Evolutionary conservation across 2,329 filamentous ascomycete species (phyloP).

Genomic region (Colletotrichum spinosum): DNA sequence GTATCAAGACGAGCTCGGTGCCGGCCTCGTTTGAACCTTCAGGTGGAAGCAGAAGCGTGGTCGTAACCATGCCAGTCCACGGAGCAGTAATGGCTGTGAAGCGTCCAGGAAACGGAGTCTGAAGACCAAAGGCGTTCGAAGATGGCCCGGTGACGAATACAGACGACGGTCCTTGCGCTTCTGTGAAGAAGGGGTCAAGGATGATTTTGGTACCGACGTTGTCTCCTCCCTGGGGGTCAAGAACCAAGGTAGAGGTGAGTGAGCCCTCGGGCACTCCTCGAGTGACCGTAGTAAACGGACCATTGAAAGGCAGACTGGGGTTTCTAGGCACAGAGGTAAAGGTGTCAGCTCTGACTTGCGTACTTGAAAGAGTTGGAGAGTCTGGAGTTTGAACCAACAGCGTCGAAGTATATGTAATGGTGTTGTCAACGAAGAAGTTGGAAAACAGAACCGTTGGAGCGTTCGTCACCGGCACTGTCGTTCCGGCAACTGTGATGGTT

Average conservation of each 20-base stretch:
- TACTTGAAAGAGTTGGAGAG: accelerated
- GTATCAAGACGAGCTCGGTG: conserved; percentile 5
- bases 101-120: neutral
- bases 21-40: neutral
- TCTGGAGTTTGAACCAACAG: conserved; percentile 1
- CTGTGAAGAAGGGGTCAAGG: neutral
- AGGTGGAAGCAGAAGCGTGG: neutral
- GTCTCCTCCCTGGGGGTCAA: neutral
- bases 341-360: neutral
- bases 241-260: neutral
- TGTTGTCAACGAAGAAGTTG: conserved; percentile 18
- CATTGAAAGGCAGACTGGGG: neutral
- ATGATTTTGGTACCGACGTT: neutral
- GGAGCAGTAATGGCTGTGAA: conserved; percentile 1
- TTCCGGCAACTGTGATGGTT: conserved; percentile 17
- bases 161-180: neutral
- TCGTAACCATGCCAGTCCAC: neutral
- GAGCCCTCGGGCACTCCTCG: conserved; percentile 1
- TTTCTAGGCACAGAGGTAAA: neutral
- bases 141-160: neutral
- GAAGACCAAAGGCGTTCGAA: neutral
- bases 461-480: conserved; percentile 14
- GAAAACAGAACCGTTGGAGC: conserved; percentile 21
- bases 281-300: conserved; percentile 6
- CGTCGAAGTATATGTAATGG: conserved; percentile 18